These are phyloP conservation scores for Closterium sp. DNA, from an alignment of 139 green algal genomes.

Conservation along the genomic window DNA sequence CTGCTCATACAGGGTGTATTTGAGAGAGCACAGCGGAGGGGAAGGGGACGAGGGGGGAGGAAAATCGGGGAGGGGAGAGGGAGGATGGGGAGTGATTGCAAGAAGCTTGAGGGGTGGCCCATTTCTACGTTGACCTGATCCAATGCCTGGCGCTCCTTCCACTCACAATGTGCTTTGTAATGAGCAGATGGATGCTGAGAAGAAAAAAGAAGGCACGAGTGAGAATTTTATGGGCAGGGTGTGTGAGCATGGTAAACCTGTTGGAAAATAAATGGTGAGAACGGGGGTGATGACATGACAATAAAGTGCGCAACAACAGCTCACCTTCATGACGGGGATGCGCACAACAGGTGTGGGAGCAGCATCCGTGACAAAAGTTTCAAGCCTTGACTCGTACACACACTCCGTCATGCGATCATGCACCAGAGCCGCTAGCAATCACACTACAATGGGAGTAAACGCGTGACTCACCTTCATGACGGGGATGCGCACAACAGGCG, in stretches of 20 bases:
- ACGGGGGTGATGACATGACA: too few species aligned
- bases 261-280: too few species aligned
- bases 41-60: background rate
- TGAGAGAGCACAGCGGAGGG: background rate
- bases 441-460: background rate
- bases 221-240: too few species aligned
- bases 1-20: slow-evolving; percentile 1
- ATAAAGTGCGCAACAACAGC: too few species aligned
- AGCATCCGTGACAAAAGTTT: slow-evolving; percentile 59
- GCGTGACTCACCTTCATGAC: slow-evolving; percentile 72
- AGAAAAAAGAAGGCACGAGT: too few species aligned
- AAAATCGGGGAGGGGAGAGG: background rate
- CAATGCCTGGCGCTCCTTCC: too few species aligned
- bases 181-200: too few species aligned
- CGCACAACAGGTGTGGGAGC: slow-evolving; percentile 71
- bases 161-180: too few species aligned
- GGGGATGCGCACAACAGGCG: slow-evolving; percentile 78
- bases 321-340: slow-evolving; percentile 69
- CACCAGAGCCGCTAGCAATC: slow-evolving; percentile 61
- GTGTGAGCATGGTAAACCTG: too few species aligned
- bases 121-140: too few species aligned
- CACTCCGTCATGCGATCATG: slow-evolving; percentile 97
- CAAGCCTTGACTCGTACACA: slow-evolving; percentile 77
- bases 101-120: too few species aligned
- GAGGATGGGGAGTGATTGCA: too few species aligned